A percentile compares a stretch with the other conserved stretches of the same genome.
Evolutionary conservation across 2,329 filamentous ascomycete species (phyloP).

Genomic region (Fusarium incarnatum): DNA sequence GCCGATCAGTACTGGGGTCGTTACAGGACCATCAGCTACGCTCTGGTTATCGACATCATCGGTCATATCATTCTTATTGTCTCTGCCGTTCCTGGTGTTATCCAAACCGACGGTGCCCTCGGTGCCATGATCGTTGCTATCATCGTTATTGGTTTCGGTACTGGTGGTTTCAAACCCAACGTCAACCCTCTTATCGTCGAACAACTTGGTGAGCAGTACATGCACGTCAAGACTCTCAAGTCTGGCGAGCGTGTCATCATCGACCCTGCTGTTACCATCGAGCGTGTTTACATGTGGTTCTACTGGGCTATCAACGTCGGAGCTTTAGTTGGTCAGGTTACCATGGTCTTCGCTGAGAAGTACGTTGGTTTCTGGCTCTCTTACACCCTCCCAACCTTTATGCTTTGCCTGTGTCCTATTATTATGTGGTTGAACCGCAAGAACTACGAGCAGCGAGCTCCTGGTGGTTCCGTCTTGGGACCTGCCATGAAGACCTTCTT

Average conservation of each 20-base stretch:
- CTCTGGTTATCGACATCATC: conserved; percentile 70
- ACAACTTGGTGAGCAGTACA: conserved; percentile 68
- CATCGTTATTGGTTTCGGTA: conserved; percentile 67
- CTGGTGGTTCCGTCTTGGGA: conserved; percentile 74
- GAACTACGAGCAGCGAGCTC: conserved; percentile 69
- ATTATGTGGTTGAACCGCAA: conserved; percentile 70
- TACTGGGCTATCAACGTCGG: conserved; percentile 80
- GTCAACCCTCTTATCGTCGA: conserved; percentile 76
- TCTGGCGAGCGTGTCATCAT: conserved; percentile 73
- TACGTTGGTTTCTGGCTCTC: conserved; percentile 81
- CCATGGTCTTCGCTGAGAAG: conserved; percentile 78
- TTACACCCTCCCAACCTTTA: conserved; percentile 73
- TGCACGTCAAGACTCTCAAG: conserved; percentile 63
- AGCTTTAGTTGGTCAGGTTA: conserved; percentile 70
- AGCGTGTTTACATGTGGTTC: conserved; percentile 75
- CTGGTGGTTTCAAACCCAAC: conserved; percentile 81
- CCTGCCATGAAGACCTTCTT: conserved; percentile 71
- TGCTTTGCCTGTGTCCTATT: conserved; percentile 72
- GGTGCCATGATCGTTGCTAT: conserved; percentile 73
- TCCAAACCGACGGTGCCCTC: conserved; percentile 67
- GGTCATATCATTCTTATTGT: conserved; percentile 75
- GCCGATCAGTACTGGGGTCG: conserved; percentile 72
- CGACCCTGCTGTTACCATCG: conserved; percentile 71
- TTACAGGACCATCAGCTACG: conserved; percentile 74
- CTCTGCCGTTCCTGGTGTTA: conserved; percentile 72